A percentile compares a stretch with the other conserved stretches of the same genome.
These are phyloP conservation scores for Umbelopsis vinacea DNA, from an alignment of 192 early-diverging fungal genomes.

Conservation along the genomic window DNA sequence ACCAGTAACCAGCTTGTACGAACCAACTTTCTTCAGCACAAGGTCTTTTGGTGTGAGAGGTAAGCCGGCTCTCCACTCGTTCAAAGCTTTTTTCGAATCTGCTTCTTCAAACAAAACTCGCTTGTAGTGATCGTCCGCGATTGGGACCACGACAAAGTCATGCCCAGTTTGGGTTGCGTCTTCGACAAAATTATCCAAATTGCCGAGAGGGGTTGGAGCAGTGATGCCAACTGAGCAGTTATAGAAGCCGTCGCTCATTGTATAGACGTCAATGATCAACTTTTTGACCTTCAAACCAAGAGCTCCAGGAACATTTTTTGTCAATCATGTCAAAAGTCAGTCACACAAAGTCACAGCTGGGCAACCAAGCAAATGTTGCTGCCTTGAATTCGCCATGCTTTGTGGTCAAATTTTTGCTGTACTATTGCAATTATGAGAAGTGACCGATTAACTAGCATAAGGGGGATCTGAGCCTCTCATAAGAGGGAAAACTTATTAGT, in stretches of 20 bases:
- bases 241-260: not conserved
- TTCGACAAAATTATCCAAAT: conserved; percentile 12
- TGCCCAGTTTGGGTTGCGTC: conserved; percentile 39
- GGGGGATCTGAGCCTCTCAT: no score
- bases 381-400: no score
- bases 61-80: conserved; percentile 46
- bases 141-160: conserved; percentile 59
- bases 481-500: no score
- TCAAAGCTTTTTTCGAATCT: conserved; percentile 24
- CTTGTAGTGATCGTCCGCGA: conserved; percentile 50
- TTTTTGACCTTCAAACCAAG: not conserved
- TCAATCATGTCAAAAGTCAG: not conserved
- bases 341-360: conserved; percentile 1
- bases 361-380: not conserved
- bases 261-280: not conserved
- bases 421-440: no score
- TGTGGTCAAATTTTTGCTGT: no score
- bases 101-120: conserved; percentile 46
- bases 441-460: no score
- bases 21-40: conserved; percentile 49
- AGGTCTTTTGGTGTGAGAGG: conserved; percentile 51
- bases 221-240: conserved; percentile 12
- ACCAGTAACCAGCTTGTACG: not conserved
- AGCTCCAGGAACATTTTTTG: not conserved
- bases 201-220: conserved; percentile 1